These are phyloP conservation scores for Zymoseptoria crescenta DNA, from an alignment of 2,329 filamentous ascomycete species.

Conservation along the genomic window DNA sequence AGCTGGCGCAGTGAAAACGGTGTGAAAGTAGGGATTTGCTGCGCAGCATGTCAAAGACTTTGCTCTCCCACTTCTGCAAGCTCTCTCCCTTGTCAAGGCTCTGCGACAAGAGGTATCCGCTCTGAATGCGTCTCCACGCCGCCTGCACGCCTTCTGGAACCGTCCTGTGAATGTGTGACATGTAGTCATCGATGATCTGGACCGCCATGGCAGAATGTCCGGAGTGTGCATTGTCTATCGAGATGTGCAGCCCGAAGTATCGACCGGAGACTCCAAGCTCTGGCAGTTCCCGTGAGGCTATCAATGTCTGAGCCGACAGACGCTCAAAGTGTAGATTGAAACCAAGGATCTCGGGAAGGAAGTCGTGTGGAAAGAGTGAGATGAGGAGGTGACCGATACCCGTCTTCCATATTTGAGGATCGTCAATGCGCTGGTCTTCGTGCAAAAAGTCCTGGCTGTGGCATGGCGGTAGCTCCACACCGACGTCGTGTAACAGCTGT, in stretches of 20 bases:
- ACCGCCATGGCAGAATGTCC: conserved; percentile 44
- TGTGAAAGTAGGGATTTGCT: too few species aligned
- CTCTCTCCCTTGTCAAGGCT: too few species aligned
- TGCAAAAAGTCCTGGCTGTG: conserved; percentile 26
- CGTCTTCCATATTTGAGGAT: conserved; percentile 26
- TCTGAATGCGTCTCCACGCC: too few species aligned
- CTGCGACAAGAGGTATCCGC: too few species aligned
- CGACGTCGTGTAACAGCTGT: conserved; percentile 28
- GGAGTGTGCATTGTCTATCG: conserved; percentile 44
- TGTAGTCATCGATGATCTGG: too few species aligned
- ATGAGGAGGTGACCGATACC: conserved; percentile 41
- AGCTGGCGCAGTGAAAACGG: too few species aligned
- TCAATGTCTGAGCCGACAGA: conserved; percentile 35
- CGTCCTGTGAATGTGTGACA: too few species aligned
- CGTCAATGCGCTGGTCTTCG: too few species aligned
- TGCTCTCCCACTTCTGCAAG: too few species aligned
- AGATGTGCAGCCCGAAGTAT: conserved; percentile 46
- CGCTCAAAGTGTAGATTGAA: conserved; percentile 46
- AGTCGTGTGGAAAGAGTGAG: conserved; percentile 43
- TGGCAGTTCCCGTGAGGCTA: conserved; percentile 14
- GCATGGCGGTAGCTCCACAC: conserved; percentile 27
- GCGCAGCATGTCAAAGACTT: too few species aligned
- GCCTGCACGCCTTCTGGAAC: too few species aligned
- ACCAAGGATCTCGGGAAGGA: conserved; percentile 45
- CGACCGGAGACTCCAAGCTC: conserved; percentile 35